phyloP scores from a whole-genome alignment of 148 eudicot species.

The Rhododendron mucronatum region DNA sequence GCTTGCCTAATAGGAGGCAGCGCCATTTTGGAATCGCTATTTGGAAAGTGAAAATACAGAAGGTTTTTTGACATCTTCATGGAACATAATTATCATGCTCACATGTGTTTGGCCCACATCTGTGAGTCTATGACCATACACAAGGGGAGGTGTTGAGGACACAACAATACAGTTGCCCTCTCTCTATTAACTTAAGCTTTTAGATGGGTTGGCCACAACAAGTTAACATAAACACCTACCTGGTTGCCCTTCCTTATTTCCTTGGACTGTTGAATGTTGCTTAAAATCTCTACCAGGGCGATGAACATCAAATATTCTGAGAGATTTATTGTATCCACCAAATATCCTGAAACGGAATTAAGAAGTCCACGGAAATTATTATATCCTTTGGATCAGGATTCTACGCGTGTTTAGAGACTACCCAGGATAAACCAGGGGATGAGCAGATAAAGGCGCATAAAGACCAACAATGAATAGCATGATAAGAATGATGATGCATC shows the following conservation, averaged over 20 bases:
- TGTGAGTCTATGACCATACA: not conserved
- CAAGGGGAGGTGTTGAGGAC: not conserved
- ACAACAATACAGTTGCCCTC: not conserved
- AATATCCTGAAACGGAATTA: slow-evolving; percentile 49
- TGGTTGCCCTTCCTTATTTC: slow-evolving; percentile 93
- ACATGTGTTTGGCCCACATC: not conserved
- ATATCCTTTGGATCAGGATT: not conserved
- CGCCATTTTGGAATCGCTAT: not conserved
- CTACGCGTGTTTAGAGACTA: not conserved
- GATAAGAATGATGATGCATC: not conserved
- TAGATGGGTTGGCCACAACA: not conserved
- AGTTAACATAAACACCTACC: slow-evolving; percentile 34
- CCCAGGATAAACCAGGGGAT: not conserved
- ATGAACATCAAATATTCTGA: slow-evolving; percentile 83
- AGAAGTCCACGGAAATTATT: slow-evolving; percentile 1
- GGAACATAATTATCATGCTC: not conserved
- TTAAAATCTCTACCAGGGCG: slow-evolving; percentile 93
- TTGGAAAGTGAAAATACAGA: not conserved
- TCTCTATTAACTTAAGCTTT: not conserved
- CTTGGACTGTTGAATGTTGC: slow-evolving; percentile 73
- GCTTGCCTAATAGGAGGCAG: not conserved
- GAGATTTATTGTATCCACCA: slow-evolving; percentile 87
- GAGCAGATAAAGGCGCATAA: not conserved
- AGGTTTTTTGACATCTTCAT: not conserved
- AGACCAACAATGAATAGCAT: not conserved